Evolutionary conservation across 495 filamentous ascomycete species (phyloP), one percentile per base, ranked within the genome.

Genomic region (Cercophora samala): DNA sequence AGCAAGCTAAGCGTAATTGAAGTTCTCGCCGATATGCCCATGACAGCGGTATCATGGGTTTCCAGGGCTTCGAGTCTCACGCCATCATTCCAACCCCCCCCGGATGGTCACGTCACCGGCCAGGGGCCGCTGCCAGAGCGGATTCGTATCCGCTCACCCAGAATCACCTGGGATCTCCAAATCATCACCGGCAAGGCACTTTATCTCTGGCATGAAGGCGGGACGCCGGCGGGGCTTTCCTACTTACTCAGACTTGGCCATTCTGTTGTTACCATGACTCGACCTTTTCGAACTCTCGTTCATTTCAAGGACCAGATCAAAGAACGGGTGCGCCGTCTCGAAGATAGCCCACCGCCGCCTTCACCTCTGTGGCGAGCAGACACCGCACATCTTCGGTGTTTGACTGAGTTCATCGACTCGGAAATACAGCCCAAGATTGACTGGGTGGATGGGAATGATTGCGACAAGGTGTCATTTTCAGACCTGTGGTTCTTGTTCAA

Each of bases 401-500:
- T 78, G 15, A 54, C 72, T 15, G 26, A 72, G 13, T 78, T 78
- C 66, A 71, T 78, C 64, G 67, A 76, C 21, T 53, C 72, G 11
- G 65, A 78, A 5, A 69, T 78, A 64, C 19, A 65, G 54, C 32
- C 9, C 37, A 72, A 66, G 64, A 60, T 62, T 23, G 60, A 42
- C 13, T 68, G 53, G 37, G 63, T 68, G 23, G 58, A 26, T 53
- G 68, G 53, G 58, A 19, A 19, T 25, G 56, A 37, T 2, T 74
- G 62, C 61, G 67, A 66, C 25, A 76, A 52, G 60, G 66, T 81
- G n/a, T 58, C 69, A n/a, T 82, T 78, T 64, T 46, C 69, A 1
- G 78, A 82, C 55, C 24, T 82, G 1, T 82, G 80, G 80, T 70
- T 79, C 62, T 63, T 82, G 1, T 82, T 81, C 68, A 64, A 66